phyloP scores from a whole-genome alignment of 2,329 filamentous ascomycete species.

The Magnaporthales sp. region DNA sequence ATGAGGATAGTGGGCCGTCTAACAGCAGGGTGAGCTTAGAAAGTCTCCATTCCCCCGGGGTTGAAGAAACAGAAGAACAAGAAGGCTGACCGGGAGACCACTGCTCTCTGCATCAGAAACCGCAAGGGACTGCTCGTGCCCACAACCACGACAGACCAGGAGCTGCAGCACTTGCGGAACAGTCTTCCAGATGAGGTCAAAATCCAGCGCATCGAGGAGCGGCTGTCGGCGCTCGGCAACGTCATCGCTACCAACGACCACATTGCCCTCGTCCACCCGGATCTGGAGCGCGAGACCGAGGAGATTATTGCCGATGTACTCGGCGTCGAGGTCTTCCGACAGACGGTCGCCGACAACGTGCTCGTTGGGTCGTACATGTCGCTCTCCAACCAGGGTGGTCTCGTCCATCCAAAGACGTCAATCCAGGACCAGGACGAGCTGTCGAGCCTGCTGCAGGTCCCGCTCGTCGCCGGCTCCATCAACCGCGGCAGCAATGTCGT shows the following conservation, averaged over 20 bases:
- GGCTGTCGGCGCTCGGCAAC: conserved; percentile 89
- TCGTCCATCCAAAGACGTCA: conserved; percentile 94
- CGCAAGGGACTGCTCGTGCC: conserved; percentile 94
- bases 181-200: conserved; percentile 84
- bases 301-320: conserved; percentile 96
- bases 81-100: neutral
- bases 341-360: conserved; percentile 96
- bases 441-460: conserved; percentile 85
- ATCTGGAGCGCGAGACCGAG: conserved; percentile 94
- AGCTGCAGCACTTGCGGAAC: conserved; percentile 94
- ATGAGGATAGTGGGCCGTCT: conserved; percentile 93
- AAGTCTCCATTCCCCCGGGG: conserved; percentile 5
- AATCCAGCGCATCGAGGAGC: conserved; percentile 96
- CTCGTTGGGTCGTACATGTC: conserved; percentile 96
- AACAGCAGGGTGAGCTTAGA: conserved; percentile 65
- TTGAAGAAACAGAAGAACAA: neutral
- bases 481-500: conserved; percentile 92
- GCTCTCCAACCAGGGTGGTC: conserved; percentile 88
- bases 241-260: conserved; percentile 96
- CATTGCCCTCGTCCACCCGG: conserved; percentile 91
- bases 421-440: conserved; percentile 98
- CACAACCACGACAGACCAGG: conserved; percentile 93
- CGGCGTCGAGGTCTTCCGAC: conserved; percentile 81
- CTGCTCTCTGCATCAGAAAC: conserved; percentile 50
- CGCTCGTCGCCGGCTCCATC: conserved; percentile 86